Evolutionary conservation across 202 grass and related monocot species (phyloP), one percentile per base, ranked within the genome.

Genomic region (Zizania palustris): DNA sequence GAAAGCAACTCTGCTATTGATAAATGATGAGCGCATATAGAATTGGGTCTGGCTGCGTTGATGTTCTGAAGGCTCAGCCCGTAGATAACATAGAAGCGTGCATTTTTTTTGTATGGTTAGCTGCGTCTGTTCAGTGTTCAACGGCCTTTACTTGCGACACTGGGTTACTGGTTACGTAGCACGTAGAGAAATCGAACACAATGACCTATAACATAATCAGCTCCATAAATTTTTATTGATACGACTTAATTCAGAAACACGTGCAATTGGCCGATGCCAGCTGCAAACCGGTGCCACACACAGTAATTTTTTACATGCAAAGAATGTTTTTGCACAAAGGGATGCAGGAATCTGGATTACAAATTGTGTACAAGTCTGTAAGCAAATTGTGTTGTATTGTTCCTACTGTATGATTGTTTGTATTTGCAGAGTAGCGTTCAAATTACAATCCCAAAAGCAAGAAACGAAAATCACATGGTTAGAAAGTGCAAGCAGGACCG

Each of bases 1-100:
- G 82, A 77, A 60, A 41, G 18, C 14, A 28, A 51, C 34, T 70
- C 33, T 41, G 11, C 19, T 33, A 54, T 40, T 83, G 63, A 63
- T 83, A 79, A 63, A 22, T 33, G 37, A 82, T 70, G 22, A 60
- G 50, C 50, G 12, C 72, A 8, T 48, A 66, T 59, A 77, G 35
- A 34, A 59, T 43, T 65, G 41, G 49, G 15, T 55, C 20, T 60
- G 33, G 59, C 42, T 72, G 65, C 48, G 22, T 75, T 82, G 48
- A 61, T 81, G 28, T 18, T 63, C 7, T 46, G 40, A 5, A 74
- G 36, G 37, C 64, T 62, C 65, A 19, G 11, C 65, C 20, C 51
- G n/a, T 50, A 65, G 22, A 40, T 63, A 28, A 33, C 41, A 44
- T 10, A 16, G 1, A 18, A 14, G 36, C 44, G 1, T 43, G 43